Base-by-base conservation (phyloP, 2,329 filamentous ascomycete genomes). In the Neofusicoccum kwambonambiense region DNA sequence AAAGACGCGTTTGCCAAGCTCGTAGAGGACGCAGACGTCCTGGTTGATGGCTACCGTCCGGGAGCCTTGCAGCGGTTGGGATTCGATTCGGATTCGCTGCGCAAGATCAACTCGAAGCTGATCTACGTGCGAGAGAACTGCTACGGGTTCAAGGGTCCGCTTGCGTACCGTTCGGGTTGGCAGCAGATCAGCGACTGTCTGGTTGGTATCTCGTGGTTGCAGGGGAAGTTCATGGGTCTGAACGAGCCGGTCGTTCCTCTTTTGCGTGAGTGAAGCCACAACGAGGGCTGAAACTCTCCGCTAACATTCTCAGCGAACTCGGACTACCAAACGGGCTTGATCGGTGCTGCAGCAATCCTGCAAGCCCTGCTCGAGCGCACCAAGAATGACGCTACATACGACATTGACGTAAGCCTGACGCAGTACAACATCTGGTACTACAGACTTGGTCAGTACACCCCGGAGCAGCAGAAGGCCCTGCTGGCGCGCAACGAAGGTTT, bases 121-220 rank as follows among this genome's bases (percentile, higher is more conserved):
- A 75, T 85, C 17, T 78, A 83, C 50, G 79, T 81, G 3, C 73
- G 79, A 3, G 83, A 84, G 72, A 84, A 85, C 67, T 85, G 82
- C 69, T 86, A 84, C 66, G 83, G 84, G 0, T 84, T 79, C 76
- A 69, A 83, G 57, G 83, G 83, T 0, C 80, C 80, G 0, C 82
- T 80, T 79, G 71, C 73, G 8, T 72, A 79, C 35, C 73, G 83
- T 3, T 80, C 75, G 42, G 83, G 83, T 1, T 86, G 83, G 83
- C 83, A 86, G 71, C 82, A 84, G 69, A 84, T 85, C 63, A 79
- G 77, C 35, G 52, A 64, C 41, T 61, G 62, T 31, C 49, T 64
- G 8, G 52, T 65, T 5, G 49, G 58, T 13, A 57, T 62, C 34
- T 66, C 62, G 19, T 65, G 47, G 47, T 22, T 61, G n/a, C 52